Conservation (phyloP, 1,139 yeast species). For the Saccharomyces pastorianus region DNA sequence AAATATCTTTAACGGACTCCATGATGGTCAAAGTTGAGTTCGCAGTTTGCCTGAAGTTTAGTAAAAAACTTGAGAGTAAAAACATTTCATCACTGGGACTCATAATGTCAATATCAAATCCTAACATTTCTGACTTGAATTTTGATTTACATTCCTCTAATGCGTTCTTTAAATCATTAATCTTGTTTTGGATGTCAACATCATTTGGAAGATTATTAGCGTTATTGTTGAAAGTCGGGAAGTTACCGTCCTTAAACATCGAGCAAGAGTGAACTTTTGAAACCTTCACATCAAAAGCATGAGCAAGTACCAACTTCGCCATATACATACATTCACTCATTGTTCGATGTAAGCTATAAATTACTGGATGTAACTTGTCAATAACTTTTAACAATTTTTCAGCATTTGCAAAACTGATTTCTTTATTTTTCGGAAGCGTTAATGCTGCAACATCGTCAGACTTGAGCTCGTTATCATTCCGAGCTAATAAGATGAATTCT, state of each 20-base stretch:
- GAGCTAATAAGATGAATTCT: conserved; percentile 35
- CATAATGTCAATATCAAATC: conserved; percentile 28
- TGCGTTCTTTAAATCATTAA: conserved; percentile 27
- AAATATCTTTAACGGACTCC: conserved; percentile 30
- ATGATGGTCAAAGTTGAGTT: conserved; percentile 31
- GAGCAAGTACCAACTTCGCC: conserved; percentile 32
- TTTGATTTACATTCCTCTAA: conserved; percentile 32
- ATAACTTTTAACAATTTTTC: conserved; percentile 31
- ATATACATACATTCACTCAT: conserved; percentile 32
- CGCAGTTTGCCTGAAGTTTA: conserved; percentile 39
- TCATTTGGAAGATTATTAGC: conserved; percentile 17
- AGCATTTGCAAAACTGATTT: conserved; percentile 34
- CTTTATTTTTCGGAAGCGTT: conserved; percentile 18
- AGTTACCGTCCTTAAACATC: conserved; percentile 15
- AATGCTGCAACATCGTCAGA: neutral
- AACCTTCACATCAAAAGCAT: conserved; percentile 36
- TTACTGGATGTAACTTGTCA: conserved; percentile 29
- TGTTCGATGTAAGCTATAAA: conserved; percentile 30
- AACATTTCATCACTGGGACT: conserved; percentile 44
- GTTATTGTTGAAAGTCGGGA: conserved; percentile 8
- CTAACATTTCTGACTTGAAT: conserved; percentile 30
- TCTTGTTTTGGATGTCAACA: conserved; percentile 26
- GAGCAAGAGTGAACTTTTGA: conserved; percentile 16
- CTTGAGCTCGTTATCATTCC: conserved; percentile 10
- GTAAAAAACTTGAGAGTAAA: conserved; percentile 40